Base-by-base conservation (phyloP, 1,284 basidiomycete species). In the Phellinidium pouzarii region DNA sequence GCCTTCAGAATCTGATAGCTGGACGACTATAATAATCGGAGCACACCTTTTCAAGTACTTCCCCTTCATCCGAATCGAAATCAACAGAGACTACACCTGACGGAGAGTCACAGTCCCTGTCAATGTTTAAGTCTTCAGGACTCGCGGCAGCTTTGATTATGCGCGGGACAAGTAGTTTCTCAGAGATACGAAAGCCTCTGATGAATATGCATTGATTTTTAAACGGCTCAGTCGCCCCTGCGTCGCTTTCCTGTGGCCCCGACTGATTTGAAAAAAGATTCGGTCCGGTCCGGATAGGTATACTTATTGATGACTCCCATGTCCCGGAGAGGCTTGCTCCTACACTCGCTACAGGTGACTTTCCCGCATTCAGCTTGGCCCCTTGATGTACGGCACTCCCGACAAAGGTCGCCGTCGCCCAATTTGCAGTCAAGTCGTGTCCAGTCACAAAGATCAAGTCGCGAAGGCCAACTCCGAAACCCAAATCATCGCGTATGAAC, bases 141-240 rank as follows among this genome's bases (percentile, higher is more conserved):
- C 37, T 20, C 25, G 47, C 47, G 11, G 34, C 47, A 2, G 47
- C 47, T 23, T 23, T 47, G 17, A 48, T 40, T 4, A 38, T 25
- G 8, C n/a, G 7, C 3, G 23, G 37, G 11, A 37, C n/a, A 1
- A 48, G 26, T 8, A 27, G 5, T 25, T 26, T 48, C 14, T 38
- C 36, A 12, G 19, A 25, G 17, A 48, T 36, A 19, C 47, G 19
- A 22, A 22, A 48, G 19, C 47, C 47, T 25, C 47, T 19, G 4
- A 48, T 7, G 38, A 48, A 48, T 12, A 48, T 48, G 17, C 47
- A 48, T 20, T 48, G 47, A 38, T 48, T 26, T 4, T 38, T 48
- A 7, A 20, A 20, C 17, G 47, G 47, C 1, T 9, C 47, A 23
- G 3, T 44, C 4, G 14, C 47, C 7, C 37, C 12, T 5, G 7